Conservation (phyloP, 441 rosid species). For the Arabidopsis lyrata region DNA sequence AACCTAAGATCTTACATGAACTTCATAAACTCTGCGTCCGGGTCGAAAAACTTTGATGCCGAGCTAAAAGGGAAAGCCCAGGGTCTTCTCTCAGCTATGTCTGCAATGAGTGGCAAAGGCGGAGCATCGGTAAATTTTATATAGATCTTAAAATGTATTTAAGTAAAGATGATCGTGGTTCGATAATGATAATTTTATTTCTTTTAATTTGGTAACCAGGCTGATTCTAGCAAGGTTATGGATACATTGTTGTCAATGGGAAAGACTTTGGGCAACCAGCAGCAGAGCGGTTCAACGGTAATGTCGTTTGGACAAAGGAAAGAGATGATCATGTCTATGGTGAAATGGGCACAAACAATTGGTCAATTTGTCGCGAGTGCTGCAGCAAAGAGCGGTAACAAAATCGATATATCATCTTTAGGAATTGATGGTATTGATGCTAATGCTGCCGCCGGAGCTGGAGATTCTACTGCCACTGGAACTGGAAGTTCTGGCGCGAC, state of each 20-base stretch:
- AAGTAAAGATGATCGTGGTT: neutral
- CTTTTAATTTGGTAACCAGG: slow-evolving; percentile 8
- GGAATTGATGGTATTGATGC: slow-evolving; percentile 27
- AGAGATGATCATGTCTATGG: slow-evolving; percentile 17
- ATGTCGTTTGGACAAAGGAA: neutral
- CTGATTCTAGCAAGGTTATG: slow-evolving; percentile 2
- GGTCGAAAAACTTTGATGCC: neutral
- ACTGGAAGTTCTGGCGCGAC: neutral
- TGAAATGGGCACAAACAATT: slow-evolving; percentile 17
- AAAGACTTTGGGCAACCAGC: slow-evolving; percentile 10
- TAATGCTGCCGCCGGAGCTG: neutral
- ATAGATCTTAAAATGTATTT: neutral
- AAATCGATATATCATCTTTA: slow-evolving; percentile 27
- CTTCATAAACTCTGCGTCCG: slow-evolving; percentile 12
- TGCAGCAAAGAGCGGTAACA: slow-evolving; percentile 20
- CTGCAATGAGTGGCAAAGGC: slow-evolving; percentile 5
- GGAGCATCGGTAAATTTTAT: slow-evolving; percentile 6
- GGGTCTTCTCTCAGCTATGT: neutral
- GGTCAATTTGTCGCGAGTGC: slow-evolving; percentile 8
- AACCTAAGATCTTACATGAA: slow-evolving; percentile 12
- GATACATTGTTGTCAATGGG: slow-evolving; percentile 25
- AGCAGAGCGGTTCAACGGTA: neutral
- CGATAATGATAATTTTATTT: neutral
- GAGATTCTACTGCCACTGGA: neutral
- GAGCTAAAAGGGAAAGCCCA: slow-evolving; percentile 29